These are phyloP conservation scores for Neurospora sp. DNA, from an alignment of 2,329 filamentous ascomycete genomes.

Conservation along the genomic window DNA sequence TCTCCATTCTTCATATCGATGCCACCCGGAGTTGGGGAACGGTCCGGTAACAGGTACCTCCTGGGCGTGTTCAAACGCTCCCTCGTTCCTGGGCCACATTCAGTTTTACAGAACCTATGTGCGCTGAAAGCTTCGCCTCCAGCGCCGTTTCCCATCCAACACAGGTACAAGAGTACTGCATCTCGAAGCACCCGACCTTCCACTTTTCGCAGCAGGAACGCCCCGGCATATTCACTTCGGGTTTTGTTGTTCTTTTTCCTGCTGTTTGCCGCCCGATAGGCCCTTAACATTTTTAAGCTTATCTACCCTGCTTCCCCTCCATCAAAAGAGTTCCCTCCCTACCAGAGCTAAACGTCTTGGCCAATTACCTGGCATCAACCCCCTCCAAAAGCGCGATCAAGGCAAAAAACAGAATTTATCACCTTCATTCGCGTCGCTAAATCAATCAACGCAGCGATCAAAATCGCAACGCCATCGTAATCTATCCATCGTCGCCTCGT, in stretches of 20 bases:
- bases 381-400: conserved; percentile 5
- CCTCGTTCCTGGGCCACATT: neutral
- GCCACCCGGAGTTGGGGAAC: neutral
- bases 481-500: conserved; percentile 24
- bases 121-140: neutral
- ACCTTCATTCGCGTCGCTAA: conserved; percentile 10
- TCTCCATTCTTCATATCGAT: neutral
- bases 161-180: neutral
- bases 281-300: neutral
- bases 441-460: conserved; percentile 16
- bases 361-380: neutral
- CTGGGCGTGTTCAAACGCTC: neutral
- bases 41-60: neutral
- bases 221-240: neutral
- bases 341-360: neutral
- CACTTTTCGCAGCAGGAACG: neutral
- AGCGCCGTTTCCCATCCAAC: neutral
- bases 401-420: conserved; percentile 18
- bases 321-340: neutral
- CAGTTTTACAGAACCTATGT: neutral
- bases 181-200: neutral
- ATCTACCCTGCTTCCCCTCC: neutral
- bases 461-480: conserved; percentile 19
- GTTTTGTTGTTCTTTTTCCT: neutral
- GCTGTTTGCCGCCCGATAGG: neutral